Percentiles rank a stretch among this genome's conserved stretches.
Conservation (phyloP, 768 basidiomycete genomes). For the Strobilomyces echinocephalus region DNA sequence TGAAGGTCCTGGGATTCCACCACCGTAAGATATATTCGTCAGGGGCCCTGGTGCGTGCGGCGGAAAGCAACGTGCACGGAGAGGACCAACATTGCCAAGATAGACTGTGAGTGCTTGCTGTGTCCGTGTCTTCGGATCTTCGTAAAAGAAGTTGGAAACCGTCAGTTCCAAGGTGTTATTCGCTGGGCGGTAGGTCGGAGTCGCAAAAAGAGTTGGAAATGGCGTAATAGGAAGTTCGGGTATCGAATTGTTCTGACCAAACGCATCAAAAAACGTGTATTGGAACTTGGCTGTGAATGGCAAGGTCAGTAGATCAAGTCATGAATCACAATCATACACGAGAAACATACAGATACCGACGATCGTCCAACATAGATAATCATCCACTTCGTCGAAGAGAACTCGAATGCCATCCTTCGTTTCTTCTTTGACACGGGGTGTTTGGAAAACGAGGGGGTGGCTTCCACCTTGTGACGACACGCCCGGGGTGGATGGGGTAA, state of each 20-base stretch:
- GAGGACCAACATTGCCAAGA: slow-evolving; percentile 84
- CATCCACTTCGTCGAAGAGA: slow-evolving; percentile 87
- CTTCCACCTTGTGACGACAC: slow-evolving; percentile 73
- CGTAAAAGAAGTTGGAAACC: slow-evolving; percentile 85
- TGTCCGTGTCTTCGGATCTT: slow-evolving; percentile 57
- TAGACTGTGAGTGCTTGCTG: slow-evolving; percentile 82
- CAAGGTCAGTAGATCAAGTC: slow-evolving; percentile 17
- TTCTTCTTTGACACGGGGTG: slow-evolving; percentile 78
- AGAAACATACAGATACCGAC: slow-evolving; percentile 80
- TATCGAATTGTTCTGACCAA: slow-evolving; percentile 71
- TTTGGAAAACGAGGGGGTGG: slow-evolving; percentile 74
- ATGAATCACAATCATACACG: slow-evolving; percentile 2
- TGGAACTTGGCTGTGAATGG: slow-evolving; percentile 74
- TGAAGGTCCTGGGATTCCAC: slow-evolving; percentile 39
- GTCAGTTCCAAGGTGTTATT: slow-evolving; percentile 78
- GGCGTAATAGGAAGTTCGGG: slow-evolving; percentile 83
- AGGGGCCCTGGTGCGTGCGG: slow-evolving; percentile 65
- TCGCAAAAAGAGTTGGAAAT: slow-evolving; percentile 80
- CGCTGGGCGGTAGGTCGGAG: slow-evolving; percentile 67
- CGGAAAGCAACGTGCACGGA: slow-evolving; percentile 73
- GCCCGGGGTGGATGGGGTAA: slow-evolving; percentile 68
- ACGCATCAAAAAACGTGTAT: slow-evolving; percentile 90
- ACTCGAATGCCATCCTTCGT: slow-evolving; percentile 70
- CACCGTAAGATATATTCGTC: slow-evolving; percentile 58
- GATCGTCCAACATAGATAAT: slow-evolving; percentile 94